These are phyloP conservation scores for Daldinia vernicosa DNA, from an alignment of 495 filamentous ascomycete species.

Conservation along the genomic window DNA sequence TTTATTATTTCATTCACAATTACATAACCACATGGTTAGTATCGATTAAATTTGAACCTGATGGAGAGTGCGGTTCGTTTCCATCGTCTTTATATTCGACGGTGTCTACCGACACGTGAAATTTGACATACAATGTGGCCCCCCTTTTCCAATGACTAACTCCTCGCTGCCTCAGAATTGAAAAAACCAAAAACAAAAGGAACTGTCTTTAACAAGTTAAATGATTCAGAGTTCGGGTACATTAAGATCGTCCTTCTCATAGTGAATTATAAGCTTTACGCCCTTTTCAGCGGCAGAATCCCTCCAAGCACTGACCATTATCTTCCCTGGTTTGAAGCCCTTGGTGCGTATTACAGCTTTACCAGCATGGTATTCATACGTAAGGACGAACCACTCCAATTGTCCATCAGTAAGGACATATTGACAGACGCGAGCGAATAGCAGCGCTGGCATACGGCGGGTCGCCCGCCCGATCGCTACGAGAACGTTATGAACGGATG, in stretches of 20 bases:
- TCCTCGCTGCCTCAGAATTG: background rate
- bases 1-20: no score
- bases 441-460: constrained; percentile 26
- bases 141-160: background rate
- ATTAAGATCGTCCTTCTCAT: constrained; percentile 14
- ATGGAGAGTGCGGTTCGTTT: no score
- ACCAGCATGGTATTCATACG: constrained; percentile 17
- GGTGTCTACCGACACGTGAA: no score
- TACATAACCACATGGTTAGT: no score
- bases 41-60: no score
- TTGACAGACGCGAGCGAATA: constrained; percentile 33
- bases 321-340: constrained; percentile 25
- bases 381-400: constrained; percentile 39
- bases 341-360: constrained; percentile 9
- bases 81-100: no score
- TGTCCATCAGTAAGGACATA: constrained; percentile 35
- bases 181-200: background rate
- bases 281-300: constrained; percentile 5
- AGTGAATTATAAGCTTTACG: constrained; percentile 7
- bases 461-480: constrained; percentile 26
- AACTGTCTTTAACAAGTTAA: background rate
- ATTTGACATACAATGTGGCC: background rate
- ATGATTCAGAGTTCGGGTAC: constrained; percentile 17
- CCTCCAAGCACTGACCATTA: constrained; percentile 23
- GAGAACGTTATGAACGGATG: constrained; percentile 20